A percentile compares a stretch with the other conserved stretches of the same genome.
Evolutionary conservation across 257 asterid species (phyloP).

Genomic region (Rehmannia glutinosa): DNA sequence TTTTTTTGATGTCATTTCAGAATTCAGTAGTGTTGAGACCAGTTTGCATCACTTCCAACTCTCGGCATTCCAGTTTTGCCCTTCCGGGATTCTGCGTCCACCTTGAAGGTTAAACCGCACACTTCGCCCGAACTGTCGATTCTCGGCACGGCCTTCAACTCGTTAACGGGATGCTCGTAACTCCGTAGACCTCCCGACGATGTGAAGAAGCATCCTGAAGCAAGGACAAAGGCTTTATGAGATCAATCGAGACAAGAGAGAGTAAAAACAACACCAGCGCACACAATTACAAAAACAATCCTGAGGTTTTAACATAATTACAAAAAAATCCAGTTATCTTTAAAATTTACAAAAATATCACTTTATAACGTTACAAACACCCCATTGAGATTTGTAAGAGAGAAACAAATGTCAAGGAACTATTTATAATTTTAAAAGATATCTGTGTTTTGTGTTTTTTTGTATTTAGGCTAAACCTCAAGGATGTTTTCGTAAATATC

Average conservation of each 20-base stretch:
- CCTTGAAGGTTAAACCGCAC: constrained; percentile 80
- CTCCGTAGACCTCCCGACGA: constrained; percentile 92
- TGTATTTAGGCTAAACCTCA: too few species aligned
- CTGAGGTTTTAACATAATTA: too few species aligned
- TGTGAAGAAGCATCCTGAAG: constrained; percentile 85
- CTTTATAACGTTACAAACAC: too few species aligned
- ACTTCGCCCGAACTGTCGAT: constrained; percentile 92
- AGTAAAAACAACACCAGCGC: neutral
- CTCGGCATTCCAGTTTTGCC: constrained; percentile 67
- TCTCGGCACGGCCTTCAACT: constrained; percentile 87
- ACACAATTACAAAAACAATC: too few species aligned
- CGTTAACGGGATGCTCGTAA: constrained; percentile 79
- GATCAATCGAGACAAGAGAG: neutral
- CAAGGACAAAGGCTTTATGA: neutral
- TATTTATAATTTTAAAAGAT: too few species aligned
- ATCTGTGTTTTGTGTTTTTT: too few species aligned
- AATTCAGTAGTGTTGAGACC: constrained; percentile 84
- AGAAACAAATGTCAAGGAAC: too few species aligned
- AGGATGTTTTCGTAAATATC: too few species aligned
- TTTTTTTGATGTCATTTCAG: too few species aligned
- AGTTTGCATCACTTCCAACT: constrained; percentile 92
- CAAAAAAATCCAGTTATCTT: too few species aligned
- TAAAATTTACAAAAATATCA: too few species aligned
- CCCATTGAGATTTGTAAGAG: too few species aligned
- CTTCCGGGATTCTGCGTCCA: constrained; percentile 64